These are phyloP conservation scores for Gymnopus androsaceus DNA, from an alignment of 1,284 basidiomycete genomes.

Conservation along the genomic window DNA sequence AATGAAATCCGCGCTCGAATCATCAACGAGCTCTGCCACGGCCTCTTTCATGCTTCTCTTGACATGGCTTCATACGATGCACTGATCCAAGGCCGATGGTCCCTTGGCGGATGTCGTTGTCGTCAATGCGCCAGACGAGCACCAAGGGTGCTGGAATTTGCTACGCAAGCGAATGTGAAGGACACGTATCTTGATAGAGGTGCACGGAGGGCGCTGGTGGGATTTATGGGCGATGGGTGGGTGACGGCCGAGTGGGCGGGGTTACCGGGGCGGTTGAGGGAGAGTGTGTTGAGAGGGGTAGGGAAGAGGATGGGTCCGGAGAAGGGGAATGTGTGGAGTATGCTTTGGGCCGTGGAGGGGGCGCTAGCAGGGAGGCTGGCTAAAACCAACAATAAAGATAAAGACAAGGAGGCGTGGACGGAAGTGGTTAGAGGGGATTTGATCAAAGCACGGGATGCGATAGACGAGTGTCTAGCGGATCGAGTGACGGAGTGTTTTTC, in stretches of 20 bases:
- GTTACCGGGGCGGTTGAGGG: conserved; percentile 66
- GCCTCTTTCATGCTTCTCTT: conserved; percentile 80
- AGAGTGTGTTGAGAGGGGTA: conserved; percentile 70
- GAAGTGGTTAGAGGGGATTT: no score
- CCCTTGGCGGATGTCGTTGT: conserved; percentile 73
- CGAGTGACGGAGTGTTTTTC: conserved; percentile 58
- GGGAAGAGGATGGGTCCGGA: conserved; percentile 47
- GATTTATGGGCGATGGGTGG: conserved; percentile 86
- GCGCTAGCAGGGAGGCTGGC: conserved; percentile 32
- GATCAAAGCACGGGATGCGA: conserved; percentile 6
- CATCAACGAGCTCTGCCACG: conserved; percentile 86
- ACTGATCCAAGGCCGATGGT: conserved; percentile 73
- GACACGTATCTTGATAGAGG: conserved; percentile 72
- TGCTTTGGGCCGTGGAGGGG: conserved; percentile 68
- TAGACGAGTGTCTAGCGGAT: conserved; percentile 15
- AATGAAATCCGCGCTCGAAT: conserved; percentile 82
- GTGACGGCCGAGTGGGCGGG: conserved; percentile 75
- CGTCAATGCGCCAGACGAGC: conserved; percentile 77
- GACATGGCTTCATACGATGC: conserved; percentile 75
- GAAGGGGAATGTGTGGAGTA: conserved; percentile 8
- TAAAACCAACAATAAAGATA: background rate
- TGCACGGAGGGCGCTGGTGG: conserved; percentile 73
- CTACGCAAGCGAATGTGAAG: conserved; percentile 72
- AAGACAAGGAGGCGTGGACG: no score
- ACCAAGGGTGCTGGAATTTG: conserved; percentile 81